phyloP scores from a whole-genome alignment of 2,329 filamentous ascomycete species.

The Tolypocladium ophioglossoides region DNA sequence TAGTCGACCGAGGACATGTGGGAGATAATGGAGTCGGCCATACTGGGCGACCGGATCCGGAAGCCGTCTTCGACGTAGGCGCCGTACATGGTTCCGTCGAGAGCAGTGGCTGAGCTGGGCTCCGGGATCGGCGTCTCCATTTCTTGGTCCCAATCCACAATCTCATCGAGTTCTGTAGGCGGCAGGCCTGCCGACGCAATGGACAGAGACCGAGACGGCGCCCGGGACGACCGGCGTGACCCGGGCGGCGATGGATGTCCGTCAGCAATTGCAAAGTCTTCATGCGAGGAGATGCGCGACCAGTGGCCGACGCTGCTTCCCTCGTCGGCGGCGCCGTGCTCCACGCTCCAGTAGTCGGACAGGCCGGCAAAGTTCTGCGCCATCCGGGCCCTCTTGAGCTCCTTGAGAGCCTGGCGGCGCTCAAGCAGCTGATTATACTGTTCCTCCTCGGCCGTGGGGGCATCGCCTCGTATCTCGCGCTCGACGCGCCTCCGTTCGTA shows the following conservation, averaged over 20 bases:
- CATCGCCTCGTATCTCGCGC: constrained; percentile 52
- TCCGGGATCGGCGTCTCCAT: constrained; percentile 42
- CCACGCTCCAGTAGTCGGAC: constrained; percentile 71
- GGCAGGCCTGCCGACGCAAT: constrained; percentile 23
- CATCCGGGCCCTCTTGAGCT: constrained; percentile 46
- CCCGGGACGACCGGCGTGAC: constrained; percentile 32
- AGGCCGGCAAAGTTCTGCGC: constrained; percentile 37
- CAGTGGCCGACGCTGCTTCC: constrained; percentile 26
- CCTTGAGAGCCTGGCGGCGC: constrained; percentile 46
- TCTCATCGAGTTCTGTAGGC: constrained; percentile 23
- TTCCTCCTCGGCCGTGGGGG: constrained; percentile 49
- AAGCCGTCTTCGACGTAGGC: constrained; percentile 51
- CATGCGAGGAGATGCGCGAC: constrained; percentile 30
- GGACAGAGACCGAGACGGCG: constrained; percentile 38
- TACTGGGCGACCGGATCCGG: constrained; percentile 65
- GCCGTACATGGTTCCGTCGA: constrained; percentile 72
- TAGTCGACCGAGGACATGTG: constrained; percentile 57
- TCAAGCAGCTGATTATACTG: constrained; percentile 49
- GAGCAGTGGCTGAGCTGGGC: constrained; percentile 40
- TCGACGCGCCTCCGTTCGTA: constrained; percentile 77
- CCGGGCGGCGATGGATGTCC: constrained; percentile 25
- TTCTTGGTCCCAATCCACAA: constrained; percentile 34
- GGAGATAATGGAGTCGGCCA: constrained; percentile 66
- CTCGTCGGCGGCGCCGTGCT: constrained; percentile 57
- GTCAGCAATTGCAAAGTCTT: constrained; percentile 27